Evolutionary conservation across 352 stramenopile genomes (phyloP), one percentile per base, ranked within the genome.

Genomic region (Phytophthora hibernalis): DNA sequence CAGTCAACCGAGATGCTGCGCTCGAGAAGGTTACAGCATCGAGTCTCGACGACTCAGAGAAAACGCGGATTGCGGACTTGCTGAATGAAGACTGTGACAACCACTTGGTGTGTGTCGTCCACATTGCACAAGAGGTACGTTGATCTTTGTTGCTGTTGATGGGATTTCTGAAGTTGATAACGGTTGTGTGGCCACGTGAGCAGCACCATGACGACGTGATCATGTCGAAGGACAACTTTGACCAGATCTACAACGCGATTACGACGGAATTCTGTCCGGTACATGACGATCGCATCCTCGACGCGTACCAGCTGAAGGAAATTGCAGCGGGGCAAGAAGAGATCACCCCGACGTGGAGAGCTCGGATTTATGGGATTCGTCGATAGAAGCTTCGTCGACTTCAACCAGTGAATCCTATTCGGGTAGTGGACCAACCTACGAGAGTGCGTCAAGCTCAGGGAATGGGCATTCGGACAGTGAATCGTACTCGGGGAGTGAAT

Each of bases 141-240:
- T 26, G 18, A 5, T 26, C 13, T 22, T 24, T 16, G 18, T 28
- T 13, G 21, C n/a, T 31, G 20, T 1, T 22, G 12, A n/a, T 16
- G 20, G 21, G 5, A 28, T 16, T 43, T 30, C 13, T n/a, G 26
- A 6, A 9, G n/a, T 18, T 35, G 30, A 44, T 59, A 28, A 44
- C 13, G 6, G 24, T 24, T 24, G n/a, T 50, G 3, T 59, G 24
- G 28, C 38, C 51, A 5, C 33, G 28, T 57, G 30, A 37, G 16
- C 15, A 72, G 57, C 33, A 62, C 11, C 20, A 31, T 5, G 58
- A 63, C 51, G 53, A 38, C 28, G 28, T 33, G 15, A 28, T 63
- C 15, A 72, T 68, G 57, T 68, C 57, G 24, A 33, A 61, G 21
- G 26, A 63, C 13, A 72, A 72, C 51, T 72, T 72, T 40, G 45